Evolutionary conservation across 2,329 filamentous ascomycete genomes (phyloP), one percentile per base, ranked within the genome.

Genomic region (Ophiocordyceps camponoti-leonardi): DNA sequence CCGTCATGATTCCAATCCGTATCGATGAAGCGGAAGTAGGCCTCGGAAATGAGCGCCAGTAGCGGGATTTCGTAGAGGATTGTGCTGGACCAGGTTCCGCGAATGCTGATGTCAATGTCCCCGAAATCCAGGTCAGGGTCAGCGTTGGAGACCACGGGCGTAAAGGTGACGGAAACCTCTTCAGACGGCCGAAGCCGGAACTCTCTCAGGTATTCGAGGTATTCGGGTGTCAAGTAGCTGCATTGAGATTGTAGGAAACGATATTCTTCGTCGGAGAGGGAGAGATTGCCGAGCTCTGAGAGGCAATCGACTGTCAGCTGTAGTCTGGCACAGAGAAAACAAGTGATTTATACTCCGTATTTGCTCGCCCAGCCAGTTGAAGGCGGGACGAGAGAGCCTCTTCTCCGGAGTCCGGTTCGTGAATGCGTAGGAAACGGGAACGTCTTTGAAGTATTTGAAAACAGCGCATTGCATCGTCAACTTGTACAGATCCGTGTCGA

Each of bases 381-480:
- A 94, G 30, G 86, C 92, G 47, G 73, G 73, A 53, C 86, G 77
- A 23, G 79, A 94, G 48, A 98, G 71, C 61, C 88, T 87, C 78
- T 95, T 94, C 49, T 94, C 79, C 8, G 86, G 86, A 1, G 92
- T 98, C 44, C 92, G 83, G 61, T 98, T 98, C 44, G 87, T 96
- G 66, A 93, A 95, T 48, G 83, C 79, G 59, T 96, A 98, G 3
- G 85, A 87, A 48, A 96, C 92, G 41, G 81, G 75, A 55, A 79
- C 68, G 47, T 88, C 72, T 31, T 82, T 82, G 63, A 94, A 96
- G 68, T 88, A 93, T 64, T 93, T 93, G 53, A 93, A 75, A 52
- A 96, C 82, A 49, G 87, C 87, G 60, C 85, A 94, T 81, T 98
- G 92, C 92, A 98, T 98, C 19, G 92, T 98, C 64, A 98, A 67